A percentile compares a stretch with the other conserved stretches of the same genome.
Conservation (phyloP, 371 early-diverging fungal genomes). For the Saksenaea vasiformis region DNA sequence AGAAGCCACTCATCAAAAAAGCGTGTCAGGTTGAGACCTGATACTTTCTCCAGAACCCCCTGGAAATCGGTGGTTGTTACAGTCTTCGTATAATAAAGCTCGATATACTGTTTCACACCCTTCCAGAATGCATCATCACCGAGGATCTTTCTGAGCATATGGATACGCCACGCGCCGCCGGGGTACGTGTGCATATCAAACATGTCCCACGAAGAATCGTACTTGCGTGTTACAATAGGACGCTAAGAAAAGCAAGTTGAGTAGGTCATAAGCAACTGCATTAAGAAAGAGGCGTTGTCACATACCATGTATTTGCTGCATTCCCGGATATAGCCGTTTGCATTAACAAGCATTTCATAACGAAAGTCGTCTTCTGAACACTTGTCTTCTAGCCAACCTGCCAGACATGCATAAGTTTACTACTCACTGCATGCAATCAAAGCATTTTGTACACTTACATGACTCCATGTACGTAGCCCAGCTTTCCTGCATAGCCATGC, state of each 20-base stretch:
- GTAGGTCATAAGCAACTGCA: neutral
- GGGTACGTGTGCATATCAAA: slow-evolving; percentile 60
- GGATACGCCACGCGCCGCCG: slow-evolving; percentile 57
- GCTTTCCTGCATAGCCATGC: slow-evolving; percentile 34
- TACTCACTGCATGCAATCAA: neutral
- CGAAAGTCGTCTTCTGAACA: slow-evolving; percentile 40
- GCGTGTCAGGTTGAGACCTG: slow-evolving; percentile 55
- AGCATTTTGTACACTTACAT: slow-evolving; percentile 21
- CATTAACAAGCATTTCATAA: slow-evolving; percentile 36
- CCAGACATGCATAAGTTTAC: neutral
- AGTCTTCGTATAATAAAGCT: slow-evolving; percentile 28
- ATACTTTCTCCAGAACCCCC: slow-evolving; percentile 43
- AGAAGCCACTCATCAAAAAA: slow-evolving; percentile 70
- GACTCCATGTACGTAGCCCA: slow-evolving; percentile 60
- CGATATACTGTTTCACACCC: slow-evolving; percentile 49
- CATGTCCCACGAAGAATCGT: slow-evolving; percentile 55
- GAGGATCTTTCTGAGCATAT: slow-evolving; percentile 54
- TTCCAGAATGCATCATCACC: slow-evolving; percentile 60
- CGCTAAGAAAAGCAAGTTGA: slow-evolving; percentile 21
- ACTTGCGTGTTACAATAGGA: slow-evolving; percentile 56
- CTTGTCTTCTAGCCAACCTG: slow-evolving; percentile 53
- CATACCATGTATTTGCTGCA: slow-evolving; percentile 44
- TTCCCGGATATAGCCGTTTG: slow-evolving; percentile 37
- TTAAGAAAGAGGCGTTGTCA: neutral
- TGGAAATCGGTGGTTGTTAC: slow-evolving; percentile 63